These are phyloP conservation scores for Bipolaris oryzae DNA, from an alignment of 2,329 filamentous ascomycete species.

Conservation along the genomic window DNA sequence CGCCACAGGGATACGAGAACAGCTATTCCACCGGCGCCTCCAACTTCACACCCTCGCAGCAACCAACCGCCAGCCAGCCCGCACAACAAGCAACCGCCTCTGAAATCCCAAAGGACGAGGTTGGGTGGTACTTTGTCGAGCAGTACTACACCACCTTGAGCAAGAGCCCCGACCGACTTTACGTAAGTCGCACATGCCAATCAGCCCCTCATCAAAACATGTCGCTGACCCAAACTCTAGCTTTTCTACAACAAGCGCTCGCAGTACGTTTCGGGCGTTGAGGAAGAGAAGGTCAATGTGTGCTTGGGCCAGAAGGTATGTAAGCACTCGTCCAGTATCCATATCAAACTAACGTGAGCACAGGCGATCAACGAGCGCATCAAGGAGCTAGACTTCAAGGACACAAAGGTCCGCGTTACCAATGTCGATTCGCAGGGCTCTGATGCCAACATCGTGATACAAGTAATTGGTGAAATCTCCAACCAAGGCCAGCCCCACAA, in stretches of 20 bases:
- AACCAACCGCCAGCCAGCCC: conserved; percentile 34
- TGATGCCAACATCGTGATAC: conserved; percentile 91
- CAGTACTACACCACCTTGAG: conserved; percentile 98
- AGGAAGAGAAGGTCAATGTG: conserved; percentile 86
- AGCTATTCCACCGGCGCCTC: conserved; percentile 41
- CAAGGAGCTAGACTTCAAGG: conserved; percentile 89
- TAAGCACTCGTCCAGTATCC: conserved; percentile 18
- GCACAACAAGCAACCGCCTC: conserved; percentile 37
- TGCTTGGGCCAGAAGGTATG: conserved; percentile 85
- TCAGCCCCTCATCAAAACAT: not conserved
- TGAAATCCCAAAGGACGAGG: conserved; percentile 80
- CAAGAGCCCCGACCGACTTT: conserved; percentile 91
- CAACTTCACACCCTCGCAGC: conserved; percentile 38
- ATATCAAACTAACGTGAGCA: conserved; percentile 3
- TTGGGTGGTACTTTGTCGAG: conserved; percentile 99
- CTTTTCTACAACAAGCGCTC: conserved; percentile 97
- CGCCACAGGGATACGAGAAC: conserved; percentile 51
- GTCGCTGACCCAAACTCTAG: conserved; percentile 44
- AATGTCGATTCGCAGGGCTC: conserved; percentile 98
- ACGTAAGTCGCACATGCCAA: conserved; percentile 52
- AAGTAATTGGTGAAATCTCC: conserved; percentile 97
- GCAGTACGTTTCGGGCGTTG: conserved; percentile 89
- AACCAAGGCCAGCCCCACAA: conserved; percentile 90
- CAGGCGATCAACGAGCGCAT: conserved; percentile 94
- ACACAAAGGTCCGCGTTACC: conserved; percentile 97